These are phyloP conservation scores for Prunus campanulata DNA, from an alignment of 306 rosid genomes.

Conservation along the genomic window DNA sequence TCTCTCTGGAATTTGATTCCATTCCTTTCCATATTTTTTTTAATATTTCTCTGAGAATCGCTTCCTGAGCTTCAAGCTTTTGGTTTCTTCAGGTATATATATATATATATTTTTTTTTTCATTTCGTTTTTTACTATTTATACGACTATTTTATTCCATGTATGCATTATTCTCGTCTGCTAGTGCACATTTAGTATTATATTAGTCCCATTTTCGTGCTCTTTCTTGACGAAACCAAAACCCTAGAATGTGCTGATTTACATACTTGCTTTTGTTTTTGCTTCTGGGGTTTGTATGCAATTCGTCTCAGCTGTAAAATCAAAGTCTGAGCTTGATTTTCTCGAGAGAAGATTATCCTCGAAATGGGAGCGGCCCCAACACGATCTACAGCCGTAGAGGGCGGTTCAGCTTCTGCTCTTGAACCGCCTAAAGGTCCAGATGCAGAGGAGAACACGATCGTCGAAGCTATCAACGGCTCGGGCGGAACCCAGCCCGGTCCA, in stretches of 20 bases:
- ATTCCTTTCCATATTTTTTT: constrained; percentile 1
- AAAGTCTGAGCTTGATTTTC: constrained; percentile 37
- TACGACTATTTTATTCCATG: neutral
- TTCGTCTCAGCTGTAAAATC: constrained; percentile 5
- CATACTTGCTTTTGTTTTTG: neutral
- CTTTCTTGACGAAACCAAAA: constrained; percentile 17
- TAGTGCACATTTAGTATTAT: constrained; percentile 18
- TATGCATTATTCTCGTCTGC: constrained; percentile 10
- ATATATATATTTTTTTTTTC: neutral
- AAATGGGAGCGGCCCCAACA: constrained; percentile 56
- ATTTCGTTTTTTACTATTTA: neutral
- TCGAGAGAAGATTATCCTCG: constrained; percentile 16
- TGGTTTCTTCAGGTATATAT: constrained; percentile 42
- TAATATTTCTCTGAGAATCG: neutral
- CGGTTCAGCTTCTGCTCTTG: constrained; percentile 30
- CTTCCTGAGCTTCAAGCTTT: constrained; percentile 9
- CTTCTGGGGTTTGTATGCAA: constrained; percentile 9
- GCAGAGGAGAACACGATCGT: constrained; percentile 25
- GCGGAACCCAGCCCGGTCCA: constrained; percentile 1
- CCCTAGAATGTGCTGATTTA: constrained; percentile 37
- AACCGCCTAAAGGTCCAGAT: constrained; percentile 19
- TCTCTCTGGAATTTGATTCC: constrained; percentile 19
- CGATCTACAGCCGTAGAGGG: constrained; percentile 29
- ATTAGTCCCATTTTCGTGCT: constrained; percentile 18
- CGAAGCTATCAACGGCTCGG: constrained; percentile 26